These are phyloP conservation scores for Lasiodiplodia sp. DNA, from an alignment of 2,329 filamentous ascomycete genomes.

Conservation along the genomic window DNA sequence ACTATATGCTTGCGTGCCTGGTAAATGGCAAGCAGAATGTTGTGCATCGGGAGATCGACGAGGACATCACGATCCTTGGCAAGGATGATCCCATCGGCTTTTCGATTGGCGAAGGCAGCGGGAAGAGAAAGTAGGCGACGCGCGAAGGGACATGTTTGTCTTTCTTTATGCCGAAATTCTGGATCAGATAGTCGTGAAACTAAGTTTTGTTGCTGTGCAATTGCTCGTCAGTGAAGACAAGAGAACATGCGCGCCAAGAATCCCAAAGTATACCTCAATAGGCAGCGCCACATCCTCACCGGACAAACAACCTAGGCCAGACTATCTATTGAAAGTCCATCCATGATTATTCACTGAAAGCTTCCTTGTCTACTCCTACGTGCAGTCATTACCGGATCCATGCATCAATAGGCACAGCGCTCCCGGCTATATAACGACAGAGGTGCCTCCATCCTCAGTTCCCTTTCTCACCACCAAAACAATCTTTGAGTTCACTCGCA, in stretches of 20 bases:
- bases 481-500: too few relatives aligned
- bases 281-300: neutral
- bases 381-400: too few relatives aligned
- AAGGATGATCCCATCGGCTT: constrained; percentile 6
- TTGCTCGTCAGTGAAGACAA: neutral
- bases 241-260: neutral
- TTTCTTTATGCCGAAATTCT: neutral
- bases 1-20: constrained; percentile 74
- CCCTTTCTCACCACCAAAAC: too few relatives aligned
- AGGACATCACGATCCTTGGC: constrained; percentile 45
- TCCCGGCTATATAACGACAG: too few relatives aligned
- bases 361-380: too few relatives aligned
- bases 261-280: neutral
- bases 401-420: too few relatives aligned
- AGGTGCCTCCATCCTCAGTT: too few relatives aligned
- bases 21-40: constrained; percentile 73
- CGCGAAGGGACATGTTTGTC: neutral
- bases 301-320: neutral
- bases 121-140: constrained; percentile 3
- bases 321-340: too few relatives aligned
- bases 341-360: too few relatives aligned
- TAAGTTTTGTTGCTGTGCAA: too few relatives aligned
- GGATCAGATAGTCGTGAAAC: neutral
- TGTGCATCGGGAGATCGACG: constrained; percentile 48
- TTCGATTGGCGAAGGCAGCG: constrained; percentile 16